Evolutionary conservation across 2,329 filamentous ascomycete species (phyloP), one percentile per base, ranked within the genome.

Genomic region (Blastomyces silverae): DNA sequence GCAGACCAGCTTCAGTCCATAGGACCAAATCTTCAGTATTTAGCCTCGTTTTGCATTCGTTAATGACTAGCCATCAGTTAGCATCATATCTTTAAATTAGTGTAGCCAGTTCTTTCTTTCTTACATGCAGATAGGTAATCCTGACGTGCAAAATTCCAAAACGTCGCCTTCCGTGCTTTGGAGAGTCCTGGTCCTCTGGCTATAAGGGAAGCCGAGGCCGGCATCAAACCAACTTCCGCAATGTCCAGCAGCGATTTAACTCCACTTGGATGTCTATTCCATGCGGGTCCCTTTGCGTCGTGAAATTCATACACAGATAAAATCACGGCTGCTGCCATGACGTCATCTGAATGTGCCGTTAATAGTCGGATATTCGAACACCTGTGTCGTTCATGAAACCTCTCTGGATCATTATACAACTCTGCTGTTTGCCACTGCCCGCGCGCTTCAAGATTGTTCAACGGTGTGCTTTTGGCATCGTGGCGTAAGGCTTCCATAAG

Each of bases 61-160:
- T 87, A 69, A 88, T 78, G 66, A 78, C 77, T 79, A 65, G 11
- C 17, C 34, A 55, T 15, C 31, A 25, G 50, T 53, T 53, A 57
- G 64, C 39, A 62, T 67, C 61, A 66, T n/a, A 31, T 55, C 8
- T 55, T 13, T n/a, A 66, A 64, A 15, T 60, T 22, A 20, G 1
- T 0, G n/a, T 37, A 39, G 11, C 28, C 56, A 28, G 31, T 8
- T 37, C 44, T 10, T 15, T 42, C 39, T 13, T 10, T 42, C 77
- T 76, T 83, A 76, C 83, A 87, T 62, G 86, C 85, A 70, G 84
- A 82, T 39, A 88, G 76, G 76, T 87, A 86, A 68, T 88, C 86
- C 69, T 88, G 86, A 31, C 85, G 78, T 20, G 85, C 86, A 72
- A 88, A 85, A 68, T 87, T 87, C 86, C 86, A 88, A 71, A 88